These are phyloP conservation scores for Suhomyces vadensis DNA, from an alignment of 805 yeast genomes.

Conservation along the genomic window DNA sequence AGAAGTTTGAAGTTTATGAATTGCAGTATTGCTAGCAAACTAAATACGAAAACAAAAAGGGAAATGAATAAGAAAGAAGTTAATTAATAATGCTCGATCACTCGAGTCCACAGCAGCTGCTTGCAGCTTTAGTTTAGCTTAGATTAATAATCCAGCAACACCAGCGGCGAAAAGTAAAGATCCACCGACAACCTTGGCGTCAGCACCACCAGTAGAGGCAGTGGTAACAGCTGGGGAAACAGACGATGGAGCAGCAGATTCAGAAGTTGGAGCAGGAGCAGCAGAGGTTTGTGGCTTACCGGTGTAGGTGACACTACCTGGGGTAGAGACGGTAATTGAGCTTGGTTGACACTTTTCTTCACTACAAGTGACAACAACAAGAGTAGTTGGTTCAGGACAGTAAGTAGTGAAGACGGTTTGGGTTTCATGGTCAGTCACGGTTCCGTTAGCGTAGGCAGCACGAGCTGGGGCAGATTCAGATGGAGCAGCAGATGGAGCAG, in stretches of 20 bases:
- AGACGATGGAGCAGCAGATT: constrained; percentile 2
- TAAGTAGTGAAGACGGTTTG: constrained; percentile 39
- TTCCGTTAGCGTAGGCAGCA: constrained; percentile 2
- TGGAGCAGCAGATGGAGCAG: constrained; percentile 6
- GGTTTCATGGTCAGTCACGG: constrained; percentile 30
- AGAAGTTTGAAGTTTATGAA: background rate
- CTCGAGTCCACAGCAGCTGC: no score
- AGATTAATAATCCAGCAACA: constrained; percentile 1
- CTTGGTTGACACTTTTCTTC: constrained; percentile 27
- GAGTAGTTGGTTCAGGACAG: constrained; percentile 37
- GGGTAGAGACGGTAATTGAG: constrained; percentile 30
- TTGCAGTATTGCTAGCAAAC: no score
- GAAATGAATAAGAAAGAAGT: background rate
- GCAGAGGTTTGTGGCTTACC: constrained; percentile 18
- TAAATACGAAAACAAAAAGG: no score
- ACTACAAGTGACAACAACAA: constrained; percentile 34
- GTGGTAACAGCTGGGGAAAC: constrained; percentile 10
- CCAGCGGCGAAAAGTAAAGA: constrained; percentile 5
- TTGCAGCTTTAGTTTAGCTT: background rate
- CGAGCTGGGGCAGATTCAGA: background rate
- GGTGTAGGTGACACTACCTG: constrained; percentile 34
- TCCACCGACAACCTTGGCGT: constrained; percentile 10
- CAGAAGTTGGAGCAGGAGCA: constrained; percentile 20
- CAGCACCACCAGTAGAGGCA: constrained; percentile 12
- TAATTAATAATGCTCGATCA: no score